phyloP scores from a whole-genome alignment of 2,329 filamentous ascomycete genomes.

The Emergomyces orientalis region DNA sequence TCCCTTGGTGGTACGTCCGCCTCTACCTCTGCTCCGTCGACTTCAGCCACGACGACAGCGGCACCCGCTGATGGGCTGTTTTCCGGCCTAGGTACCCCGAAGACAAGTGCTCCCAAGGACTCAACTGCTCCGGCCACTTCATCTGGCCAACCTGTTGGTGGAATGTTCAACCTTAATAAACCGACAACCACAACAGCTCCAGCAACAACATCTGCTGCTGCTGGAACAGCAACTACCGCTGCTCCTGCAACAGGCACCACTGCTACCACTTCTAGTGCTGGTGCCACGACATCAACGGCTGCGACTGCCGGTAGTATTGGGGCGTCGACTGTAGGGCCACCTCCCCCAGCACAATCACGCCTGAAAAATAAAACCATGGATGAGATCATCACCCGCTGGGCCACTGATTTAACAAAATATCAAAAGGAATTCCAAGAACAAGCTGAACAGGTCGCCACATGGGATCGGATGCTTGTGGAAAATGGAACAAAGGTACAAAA shows the following conservation, averaged over 20 bases:
- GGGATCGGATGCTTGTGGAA: conserved; percentile 87
- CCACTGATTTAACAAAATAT: conserved; percentile 87
- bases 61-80: conserved; percentile 22
- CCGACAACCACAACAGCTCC: conserved; percentile 19
- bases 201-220: conserved; percentile 19
- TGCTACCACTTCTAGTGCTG: conserved; percentile 22
- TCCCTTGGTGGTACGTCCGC: conserved; percentile 10
- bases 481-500: conserved; percentile 94
- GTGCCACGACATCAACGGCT: conserved; percentile 25
- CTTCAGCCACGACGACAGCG: conserved; percentile 11
- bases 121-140: conserved; percentile 25
- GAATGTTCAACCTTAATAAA: conserved; percentile 23
- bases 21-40: conserved; percentile 9
- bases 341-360: conserved; percentile 70
- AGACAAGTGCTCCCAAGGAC: conserved; percentile 17
- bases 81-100: conserved; percentile 21
- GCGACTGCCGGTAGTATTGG: conserved; percentile 41
- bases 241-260: conserved; percentile 27
- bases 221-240: conserved; percentile 22
- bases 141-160: conserved; percentile 11
- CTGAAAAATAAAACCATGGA: conserved; percentile 99
- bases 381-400: conserved; percentile 95
- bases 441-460: conserved; percentile 73
- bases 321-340: conserved; percentile 68
- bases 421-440: conserved; percentile 94